Percentiles rank a stretch among this genome's conserved stretches.
Conservation (phyloP, 2,329 filamentous ascomycete species). For the Aureobasidium sp. region DNA sequence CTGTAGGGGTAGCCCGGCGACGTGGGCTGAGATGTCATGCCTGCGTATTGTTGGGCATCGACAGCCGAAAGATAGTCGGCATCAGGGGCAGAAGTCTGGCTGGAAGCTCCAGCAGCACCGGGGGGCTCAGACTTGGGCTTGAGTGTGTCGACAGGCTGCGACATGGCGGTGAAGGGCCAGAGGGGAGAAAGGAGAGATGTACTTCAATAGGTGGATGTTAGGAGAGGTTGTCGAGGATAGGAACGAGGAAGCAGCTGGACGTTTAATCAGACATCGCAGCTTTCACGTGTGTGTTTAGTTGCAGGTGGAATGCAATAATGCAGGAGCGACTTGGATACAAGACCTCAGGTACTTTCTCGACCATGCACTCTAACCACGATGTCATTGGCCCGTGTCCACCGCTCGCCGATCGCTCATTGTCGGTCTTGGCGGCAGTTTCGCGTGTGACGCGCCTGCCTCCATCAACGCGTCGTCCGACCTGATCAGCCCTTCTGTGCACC, state of each 20-base stretch:
- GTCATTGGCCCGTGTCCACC: conserved; percentile 5
- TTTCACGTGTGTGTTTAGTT: not conserved
- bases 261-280: not conserved
- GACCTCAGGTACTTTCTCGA: not conserved
- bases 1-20: conserved; percentile 35
- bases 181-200: not conserved
- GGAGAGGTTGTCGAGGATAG: not conserved
- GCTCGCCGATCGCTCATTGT: not conserved
- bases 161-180: conserved; percentile 17
- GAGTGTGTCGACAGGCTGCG: conserved; percentile 19
- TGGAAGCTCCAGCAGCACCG: conserved; percentile 6
- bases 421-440: not conserved
- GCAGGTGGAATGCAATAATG: not conserved
- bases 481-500: not conserved
- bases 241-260: not conserved
- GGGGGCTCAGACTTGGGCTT: conserved; percentile 18
- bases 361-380: not conserved
- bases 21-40: conserved; percentile 26
- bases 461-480: conserved; percentile 7
- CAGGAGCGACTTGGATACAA: not conserved
- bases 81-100: not conserved
- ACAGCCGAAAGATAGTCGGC: conserved; percentile 32
- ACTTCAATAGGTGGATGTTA: not conserved
- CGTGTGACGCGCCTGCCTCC: not conserved
- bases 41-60: conserved; percentile 26